Conservation (phyloP, 78 protist genomes). For the Mastigamoeba balamuthi region DNA sequence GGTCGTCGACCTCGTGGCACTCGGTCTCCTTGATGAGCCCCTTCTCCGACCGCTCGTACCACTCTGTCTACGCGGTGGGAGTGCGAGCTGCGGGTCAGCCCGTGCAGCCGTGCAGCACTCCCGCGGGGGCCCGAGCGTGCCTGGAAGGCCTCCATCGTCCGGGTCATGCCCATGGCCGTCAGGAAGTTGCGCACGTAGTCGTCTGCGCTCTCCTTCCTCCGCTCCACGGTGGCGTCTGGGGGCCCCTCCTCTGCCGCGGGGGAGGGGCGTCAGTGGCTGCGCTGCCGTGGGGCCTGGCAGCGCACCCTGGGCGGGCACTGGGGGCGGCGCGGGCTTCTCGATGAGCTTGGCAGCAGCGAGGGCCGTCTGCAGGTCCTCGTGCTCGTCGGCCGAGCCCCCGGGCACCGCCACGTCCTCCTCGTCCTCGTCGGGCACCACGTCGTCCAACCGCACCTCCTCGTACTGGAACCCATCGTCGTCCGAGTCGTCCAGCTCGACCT, state of each 20-base stretch:
- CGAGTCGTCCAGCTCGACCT: not conserved
- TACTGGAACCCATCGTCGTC: not conserved
- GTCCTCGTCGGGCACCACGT: too few species aligned
- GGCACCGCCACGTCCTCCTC: too few species aligned
- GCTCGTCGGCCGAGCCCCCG: not conserved
- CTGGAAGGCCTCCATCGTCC: slow-evolving; percentile 53
- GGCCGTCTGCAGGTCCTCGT: not conserved
- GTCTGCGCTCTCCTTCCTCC: slow-evolving; percentile 46
- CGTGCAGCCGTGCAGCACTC: too few species aligned
- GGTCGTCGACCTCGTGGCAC: slow-evolving; percentile 42
- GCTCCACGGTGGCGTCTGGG: not conserved
- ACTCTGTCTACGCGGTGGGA: too few species aligned
- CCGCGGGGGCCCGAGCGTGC: too few species aligned
- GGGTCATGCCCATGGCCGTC: slow-evolving; percentile 15
- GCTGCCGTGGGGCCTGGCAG: not conserved
- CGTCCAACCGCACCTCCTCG: not conserved
- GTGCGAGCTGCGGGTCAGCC: too few species aligned
- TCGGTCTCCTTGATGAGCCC: slow-evolving; percentile 18
- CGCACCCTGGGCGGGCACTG: not conserved
- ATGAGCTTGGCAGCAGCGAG: not conserved
- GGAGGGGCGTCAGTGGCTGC: not conserved
- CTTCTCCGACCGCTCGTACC: slow-evolving; percentile 42
- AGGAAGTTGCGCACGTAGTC: slow-evolving; percentile 75
- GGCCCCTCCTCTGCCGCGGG: not conserved
- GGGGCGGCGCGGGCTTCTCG: not conserved